Evolutionary conservation across 345 rosid species (phyloP).

Genomic region (Populus pruinosa): DNA sequence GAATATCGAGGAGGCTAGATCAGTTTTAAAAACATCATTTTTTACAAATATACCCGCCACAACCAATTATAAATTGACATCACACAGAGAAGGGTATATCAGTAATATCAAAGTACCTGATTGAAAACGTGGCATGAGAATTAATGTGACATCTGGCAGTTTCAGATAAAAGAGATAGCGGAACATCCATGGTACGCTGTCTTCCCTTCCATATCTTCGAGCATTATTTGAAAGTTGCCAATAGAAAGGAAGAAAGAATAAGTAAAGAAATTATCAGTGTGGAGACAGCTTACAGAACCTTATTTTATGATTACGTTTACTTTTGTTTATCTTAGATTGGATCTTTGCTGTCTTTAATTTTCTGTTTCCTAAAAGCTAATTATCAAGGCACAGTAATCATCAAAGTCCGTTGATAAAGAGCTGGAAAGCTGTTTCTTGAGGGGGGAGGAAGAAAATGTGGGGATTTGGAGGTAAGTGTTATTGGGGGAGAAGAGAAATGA

Average conservation of each 20-base stretch:
- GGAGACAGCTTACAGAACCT: neutral
- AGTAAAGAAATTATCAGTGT: neutral
- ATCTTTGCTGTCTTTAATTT: neutral
- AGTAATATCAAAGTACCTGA: no score
- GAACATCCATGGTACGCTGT: neutral
- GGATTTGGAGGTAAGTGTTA: constrained; percentile 77
- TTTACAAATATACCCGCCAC: no score
- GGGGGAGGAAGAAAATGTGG: constrained; percentile 47
- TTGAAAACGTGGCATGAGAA: no score
- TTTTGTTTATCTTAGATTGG: neutral
- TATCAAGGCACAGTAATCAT: neutral
- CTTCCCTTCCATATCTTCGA: neutral
- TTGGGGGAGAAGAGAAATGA: constrained; percentile 60
- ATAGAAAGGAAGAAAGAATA: neutral
- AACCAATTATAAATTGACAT: neutral
- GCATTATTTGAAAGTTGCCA: neutral
- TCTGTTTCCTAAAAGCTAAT: neutral
- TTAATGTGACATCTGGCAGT: neutral
- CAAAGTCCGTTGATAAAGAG: neutral
- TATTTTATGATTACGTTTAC: neutral
- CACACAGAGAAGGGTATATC: neutral
- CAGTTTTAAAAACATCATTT: no score
- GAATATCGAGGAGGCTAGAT: no score
- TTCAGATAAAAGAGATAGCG: neutral
- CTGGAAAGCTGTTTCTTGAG: neutral